Base-by-base conservation (phyloP, 2,329 filamentous ascomycete genomes). In the Epichloe gansuensis region DNA sequence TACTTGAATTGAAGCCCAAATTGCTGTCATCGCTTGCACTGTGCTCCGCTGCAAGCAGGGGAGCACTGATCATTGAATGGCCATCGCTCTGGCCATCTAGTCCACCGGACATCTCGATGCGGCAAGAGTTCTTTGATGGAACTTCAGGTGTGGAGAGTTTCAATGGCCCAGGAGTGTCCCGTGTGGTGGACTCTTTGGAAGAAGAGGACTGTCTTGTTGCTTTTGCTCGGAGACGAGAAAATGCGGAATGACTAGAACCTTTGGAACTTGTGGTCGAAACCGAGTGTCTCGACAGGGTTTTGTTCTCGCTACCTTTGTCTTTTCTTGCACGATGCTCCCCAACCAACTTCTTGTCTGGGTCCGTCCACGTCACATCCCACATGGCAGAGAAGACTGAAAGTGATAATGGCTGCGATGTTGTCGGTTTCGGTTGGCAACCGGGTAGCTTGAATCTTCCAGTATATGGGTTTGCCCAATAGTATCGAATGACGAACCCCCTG, bases 311-410 rank as follows among this genome's bases (percentile, higher is more conserved):
- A 43, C 46, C 49, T 50, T 57, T 64, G 55, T 73, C 72, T 58
- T 78, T 80, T 47, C 71, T 73, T 2, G 73, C 69, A 15, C 73
- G 72, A 52, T 73, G 70, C 60, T 81, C 74, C 3, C 77, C 75
- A 15, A 80, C 71, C 8, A 72, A 69, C 64, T 81, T 75, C 53
- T 70, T 67, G 48, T 75, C 68, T 23, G 74, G 75, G 53, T 81
- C 78, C 4, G 76, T 76, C 78, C 78, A 82, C 46, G 78, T 66
- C 35, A 81, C 74, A 61, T 81, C 77, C 61, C 79, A 81, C 78
- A 82, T 82, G 45, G 48, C 53, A 63, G 47, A 52, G 42, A 35
- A 17, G 13, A 43, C n/a, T n/a, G 43, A n/a, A 39, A 12, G 34
- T 25, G 34, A 12, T 12, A 25, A 15, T 46, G 34, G 15, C 34